These are phyloP conservation scores for Moesziomyces sp. DNA, from an alignment of 1,284 basidiomycete species.

Conservation along the genomic window DNA sequence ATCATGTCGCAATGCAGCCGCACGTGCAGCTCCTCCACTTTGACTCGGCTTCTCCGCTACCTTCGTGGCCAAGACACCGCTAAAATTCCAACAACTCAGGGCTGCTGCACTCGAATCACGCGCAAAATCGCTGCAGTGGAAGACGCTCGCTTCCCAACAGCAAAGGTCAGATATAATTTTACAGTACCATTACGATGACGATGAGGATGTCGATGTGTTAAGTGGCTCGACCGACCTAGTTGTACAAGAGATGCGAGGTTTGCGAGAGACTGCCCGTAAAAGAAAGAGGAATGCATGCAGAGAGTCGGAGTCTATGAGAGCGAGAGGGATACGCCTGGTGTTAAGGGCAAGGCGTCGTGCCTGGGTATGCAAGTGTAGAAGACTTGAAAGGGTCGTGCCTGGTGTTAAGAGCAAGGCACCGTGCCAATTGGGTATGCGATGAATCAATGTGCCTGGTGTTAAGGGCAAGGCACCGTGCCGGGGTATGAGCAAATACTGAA, in stretches of 20 bases:
- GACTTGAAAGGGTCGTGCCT: constrained; percentile 13
- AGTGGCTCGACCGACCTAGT: constrained; percentile 53
- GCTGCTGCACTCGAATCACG: too few species aligned
- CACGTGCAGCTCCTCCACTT: too few species aligned
- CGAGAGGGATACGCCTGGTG: constrained; percentile 23
- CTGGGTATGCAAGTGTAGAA: constrained; percentile 22
- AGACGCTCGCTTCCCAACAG: not conserved
- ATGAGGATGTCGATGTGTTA: constrained; percentile 45
- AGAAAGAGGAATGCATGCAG: constrained; percentile 31
- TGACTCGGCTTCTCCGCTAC: too few species aligned
- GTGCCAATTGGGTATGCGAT: constrained; percentile 25
- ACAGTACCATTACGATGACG: constrained; percentile 23
- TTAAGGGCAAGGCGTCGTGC: constrained; percentile 45
- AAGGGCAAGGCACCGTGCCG: constrained; percentile 48
- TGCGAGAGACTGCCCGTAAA: constrained; percentile 17
- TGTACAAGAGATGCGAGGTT: constrained; percentile 21
- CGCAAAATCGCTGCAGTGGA: too few species aligned
- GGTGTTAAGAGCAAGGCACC: constrained; percentile 48
- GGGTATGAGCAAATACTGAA: constrained; percentile 14
- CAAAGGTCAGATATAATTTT: constrained; percentile 24
- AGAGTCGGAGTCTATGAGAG: constrained; percentile 2
- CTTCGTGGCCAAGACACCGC: too few species aligned
- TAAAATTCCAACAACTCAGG: too few species aligned
- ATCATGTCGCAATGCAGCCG: too few species aligned
- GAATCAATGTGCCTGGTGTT: constrained; percentile 27